Base-by-base conservation (phyloP, 257 asterid species). In the Solanum tarijense region DNA sequence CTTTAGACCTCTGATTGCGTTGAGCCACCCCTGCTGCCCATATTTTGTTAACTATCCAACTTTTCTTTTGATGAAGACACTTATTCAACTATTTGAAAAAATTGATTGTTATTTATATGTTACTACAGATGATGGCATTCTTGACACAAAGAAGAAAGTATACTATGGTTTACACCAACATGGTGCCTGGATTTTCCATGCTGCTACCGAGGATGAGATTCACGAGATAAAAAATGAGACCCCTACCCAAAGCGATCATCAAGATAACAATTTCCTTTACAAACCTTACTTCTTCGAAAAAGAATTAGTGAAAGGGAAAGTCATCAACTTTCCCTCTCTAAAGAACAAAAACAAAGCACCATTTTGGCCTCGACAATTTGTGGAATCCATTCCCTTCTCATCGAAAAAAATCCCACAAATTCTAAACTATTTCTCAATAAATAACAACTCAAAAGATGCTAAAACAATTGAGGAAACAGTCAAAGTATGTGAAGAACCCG, bases 331-430 rank as follows among this genome's bases (percentile, higher is more conserved):
- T 27, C 69, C 81, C 21, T 68, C 75, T 39, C 23, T 39, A 27
- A 83, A 84, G 48, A 88, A 41, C 25, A 14, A 6, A 25, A 35
- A 35, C 78, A 46, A 23, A 23, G 89, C 72, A 39, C 60, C 31
- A 14, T 88, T 78, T 84, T 79, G 81, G 79, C 93, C 94, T n/a
- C 89, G 90, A 12, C 27, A 52, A 65, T 46, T 68, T 20, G 89
- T 84, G 6, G 85, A 88, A 31, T 71, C 90, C 12, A 87, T 86
- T 48, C 91, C 87, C 75, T 89, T 89, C 84, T 65, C 90, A 4
- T 83, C 90, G 0, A 10, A 38, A 12, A 86, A 75, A 88, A 21
- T 86, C 55, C 89, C 83, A 1, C 88, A 89, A 60, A 86, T 87
- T 73, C 23, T 85, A 0, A 88, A 69, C 32, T 29, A 76, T 66